phyloP scores from a whole-genome alignment of 441 rosid genomes.

The Adansonia gregorii region DNA sequence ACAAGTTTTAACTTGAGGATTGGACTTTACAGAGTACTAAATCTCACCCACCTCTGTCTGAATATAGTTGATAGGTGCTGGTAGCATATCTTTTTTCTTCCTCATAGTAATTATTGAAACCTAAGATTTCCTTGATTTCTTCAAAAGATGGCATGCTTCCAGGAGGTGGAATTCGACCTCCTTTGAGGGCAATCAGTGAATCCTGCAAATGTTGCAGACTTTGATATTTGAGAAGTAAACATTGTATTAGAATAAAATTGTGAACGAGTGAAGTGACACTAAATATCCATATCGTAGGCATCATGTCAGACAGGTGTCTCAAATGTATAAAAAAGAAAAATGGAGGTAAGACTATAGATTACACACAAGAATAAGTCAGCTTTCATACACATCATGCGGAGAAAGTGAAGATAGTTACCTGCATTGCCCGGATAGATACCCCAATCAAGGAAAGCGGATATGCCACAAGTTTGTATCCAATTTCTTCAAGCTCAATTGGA shows the following conservation, averaged over 20 bases:
- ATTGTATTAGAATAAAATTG: constrained; percentile 1
- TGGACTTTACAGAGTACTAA: neutral
- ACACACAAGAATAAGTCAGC: neutral
- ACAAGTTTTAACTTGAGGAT: constrained; percentile 6
- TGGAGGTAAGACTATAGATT: neutral
- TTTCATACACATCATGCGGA: neutral
- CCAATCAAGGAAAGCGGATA: constrained; percentile 91
- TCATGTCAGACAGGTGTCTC: neutral
- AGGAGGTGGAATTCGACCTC: constrained; percentile 91
- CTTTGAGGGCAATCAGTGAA: constrained; percentile 71
- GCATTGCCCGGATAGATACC: constrained; percentile 89
- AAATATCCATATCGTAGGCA: neutral
- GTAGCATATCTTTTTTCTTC: constrained; percentile 74
- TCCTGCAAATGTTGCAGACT: constrained; percentile 50
- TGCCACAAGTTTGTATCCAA: constrained; percentile 80
- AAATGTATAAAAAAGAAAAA: neutral
- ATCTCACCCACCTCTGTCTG: constrained; percentile 62
- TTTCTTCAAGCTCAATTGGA: constrained; percentile 80
- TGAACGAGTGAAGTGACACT: neutral
- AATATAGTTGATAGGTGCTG: constrained; percentile 38
- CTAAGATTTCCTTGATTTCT: constrained; percentile 76
- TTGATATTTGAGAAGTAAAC: neutral
- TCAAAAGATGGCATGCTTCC: constrained; percentile 89
- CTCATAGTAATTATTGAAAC: constrained; percentile 73
- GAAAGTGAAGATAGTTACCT: constrained; percentile 46